Percentiles rank a stretch among this genome's conserved stretches.
phyloP scores from a whole-genome alignment of 2,329 filamentous ascomycete species.

The Diplodia sapinea region DNA sequence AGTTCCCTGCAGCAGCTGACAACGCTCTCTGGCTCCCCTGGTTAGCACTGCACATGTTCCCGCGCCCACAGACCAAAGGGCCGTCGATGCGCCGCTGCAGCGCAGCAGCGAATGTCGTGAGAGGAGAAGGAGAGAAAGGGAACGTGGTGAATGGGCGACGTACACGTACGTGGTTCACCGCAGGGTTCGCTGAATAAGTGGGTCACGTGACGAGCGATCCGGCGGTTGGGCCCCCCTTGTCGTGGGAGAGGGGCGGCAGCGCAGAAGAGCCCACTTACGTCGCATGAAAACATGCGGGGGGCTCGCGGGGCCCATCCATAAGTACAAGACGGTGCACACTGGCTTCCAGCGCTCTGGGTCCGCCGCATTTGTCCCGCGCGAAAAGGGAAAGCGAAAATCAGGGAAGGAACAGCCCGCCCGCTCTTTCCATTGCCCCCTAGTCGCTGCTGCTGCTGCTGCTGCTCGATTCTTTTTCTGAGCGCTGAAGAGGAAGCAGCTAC shows the following conservation, averaged over 20 bases:
- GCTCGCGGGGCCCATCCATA: not conserved
- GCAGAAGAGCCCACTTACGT: conserved; percentile 3
- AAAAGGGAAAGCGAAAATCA: not conserved
- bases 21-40: not conserved
- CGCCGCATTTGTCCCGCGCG: not conserved
- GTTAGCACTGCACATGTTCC: not conserved
- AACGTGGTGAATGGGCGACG: not conserved
- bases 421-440: too few species aligned
- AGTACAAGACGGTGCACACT: not conserved
- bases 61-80: not conserved
- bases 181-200: conserved; percentile 11
- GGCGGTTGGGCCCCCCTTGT: not conserved
- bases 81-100: not conserved
- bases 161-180: conserved; percentile 3
- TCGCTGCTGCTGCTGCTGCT: too few species aligned
- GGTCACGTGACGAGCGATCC: conserved; percentile 9
- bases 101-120: too few species aligned
- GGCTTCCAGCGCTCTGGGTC: conserved; percentile 9
- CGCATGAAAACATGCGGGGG: conserved; percentile 23
- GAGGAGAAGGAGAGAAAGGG: not conserved
- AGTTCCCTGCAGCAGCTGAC: not conserved
- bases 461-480: too few species aligned
- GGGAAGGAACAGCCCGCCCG: not conserved
- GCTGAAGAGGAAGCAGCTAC: not conserved
- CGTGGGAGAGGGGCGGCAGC: not conserved